Evolutionary conservation across 2,329 filamentous ascomycete species (phyloP).

Genomic region (Domatiomyces catenatus): DNA sequence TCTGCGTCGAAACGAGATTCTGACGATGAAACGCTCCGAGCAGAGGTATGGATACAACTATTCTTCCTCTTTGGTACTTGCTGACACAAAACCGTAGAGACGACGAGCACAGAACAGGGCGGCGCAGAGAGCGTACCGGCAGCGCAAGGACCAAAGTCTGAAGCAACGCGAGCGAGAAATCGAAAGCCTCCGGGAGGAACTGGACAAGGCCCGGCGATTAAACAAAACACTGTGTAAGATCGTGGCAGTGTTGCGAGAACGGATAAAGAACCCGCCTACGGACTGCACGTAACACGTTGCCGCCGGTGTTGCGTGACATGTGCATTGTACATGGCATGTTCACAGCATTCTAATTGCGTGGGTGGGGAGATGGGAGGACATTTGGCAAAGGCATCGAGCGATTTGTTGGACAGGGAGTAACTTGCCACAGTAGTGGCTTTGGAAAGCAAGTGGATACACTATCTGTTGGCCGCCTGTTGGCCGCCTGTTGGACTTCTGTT

Average conservation of each 20-base stretch:
- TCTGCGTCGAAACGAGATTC: background rate
- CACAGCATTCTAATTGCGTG: background rate
- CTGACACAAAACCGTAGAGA: background rate
- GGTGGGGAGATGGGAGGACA: no score
- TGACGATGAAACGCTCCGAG: background rate
- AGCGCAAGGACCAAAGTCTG: constrained; percentile 12
- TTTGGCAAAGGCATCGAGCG: background rate
- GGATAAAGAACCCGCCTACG: background rate
- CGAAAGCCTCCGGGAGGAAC: background rate
- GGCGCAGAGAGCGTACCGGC: constrained; percentile 13
- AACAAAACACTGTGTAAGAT: constrained; percentile 1
- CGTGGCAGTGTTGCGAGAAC: background rate
- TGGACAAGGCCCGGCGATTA: background rate
- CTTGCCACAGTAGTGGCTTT: background rate
- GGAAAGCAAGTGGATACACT: background rate
- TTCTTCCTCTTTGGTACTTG: no score
- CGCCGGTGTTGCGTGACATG: background rate
- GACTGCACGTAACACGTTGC: background rate
- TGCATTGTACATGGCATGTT: background rate
- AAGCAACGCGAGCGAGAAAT: constrained; percentile 1
- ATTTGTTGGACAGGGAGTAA: background rate
- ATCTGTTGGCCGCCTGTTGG: background rate
- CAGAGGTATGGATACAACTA: background rate
- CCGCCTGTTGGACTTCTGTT: background rate
- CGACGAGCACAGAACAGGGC: constrained; percentile 8